Percentiles rank a stretch among this genome's conserved stretches.
phyloP scores from a whole-genome alignment of 495 filamentous ascomycete species.

The Lepraria neglecta region DNA sequence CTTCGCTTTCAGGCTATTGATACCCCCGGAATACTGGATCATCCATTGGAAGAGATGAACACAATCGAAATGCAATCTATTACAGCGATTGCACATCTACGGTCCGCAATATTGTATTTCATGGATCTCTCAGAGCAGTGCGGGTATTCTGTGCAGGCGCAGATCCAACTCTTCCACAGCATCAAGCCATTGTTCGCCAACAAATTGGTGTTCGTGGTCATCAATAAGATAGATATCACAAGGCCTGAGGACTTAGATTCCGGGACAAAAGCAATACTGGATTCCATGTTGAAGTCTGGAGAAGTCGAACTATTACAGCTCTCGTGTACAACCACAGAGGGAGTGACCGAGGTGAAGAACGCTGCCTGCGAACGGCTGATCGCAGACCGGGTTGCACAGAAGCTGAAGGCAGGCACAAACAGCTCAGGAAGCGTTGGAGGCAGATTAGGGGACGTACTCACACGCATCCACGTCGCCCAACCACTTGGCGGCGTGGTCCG shows the following conservation, averaged over 20 bases:
- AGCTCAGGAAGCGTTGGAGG: constrained; percentile 65
- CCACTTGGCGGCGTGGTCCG: constrained; percentile 72
- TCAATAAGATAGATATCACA: constrained; percentile 96
- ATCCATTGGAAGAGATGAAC: constrained; percentile 99
- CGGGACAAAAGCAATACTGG: constrained; percentile 68
- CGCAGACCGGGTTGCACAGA: constrained; percentile 86
- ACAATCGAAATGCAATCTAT: constrained; percentile 99
- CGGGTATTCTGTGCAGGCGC: constrained; percentile 85
- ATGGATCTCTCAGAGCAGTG: constrained; percentile 98
- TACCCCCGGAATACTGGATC: constrained; percentile 92
- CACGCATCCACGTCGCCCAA: constrained; percentile 90
- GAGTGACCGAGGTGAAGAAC: constrained; percentile 90
- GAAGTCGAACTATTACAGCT: constrained; percentile 87
- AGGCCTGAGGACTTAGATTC: constrained; percentile 81
- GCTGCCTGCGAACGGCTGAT: constrained; percentile 88
- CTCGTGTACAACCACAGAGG: constrained; percentile 92
- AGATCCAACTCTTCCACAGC: constrained; percentile 87
- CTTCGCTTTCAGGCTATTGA: constrained; percentile 85
- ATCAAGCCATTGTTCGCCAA: constrained; percentile 96
- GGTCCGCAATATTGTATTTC: constrained; percentile 92
- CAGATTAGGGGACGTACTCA: constrained; percentile 78
- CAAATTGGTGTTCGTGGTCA: constrained; percentile 90
- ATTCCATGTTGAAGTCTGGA: constrained; percentile 71
- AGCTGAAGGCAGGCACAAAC: constrained; percentile 80
- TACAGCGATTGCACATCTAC: constrained; percentile 91